Evolutionary conservation across 192 early-diverging fungal species (phyloP).

Genomic region (Dissophora globulifera): DNA sequence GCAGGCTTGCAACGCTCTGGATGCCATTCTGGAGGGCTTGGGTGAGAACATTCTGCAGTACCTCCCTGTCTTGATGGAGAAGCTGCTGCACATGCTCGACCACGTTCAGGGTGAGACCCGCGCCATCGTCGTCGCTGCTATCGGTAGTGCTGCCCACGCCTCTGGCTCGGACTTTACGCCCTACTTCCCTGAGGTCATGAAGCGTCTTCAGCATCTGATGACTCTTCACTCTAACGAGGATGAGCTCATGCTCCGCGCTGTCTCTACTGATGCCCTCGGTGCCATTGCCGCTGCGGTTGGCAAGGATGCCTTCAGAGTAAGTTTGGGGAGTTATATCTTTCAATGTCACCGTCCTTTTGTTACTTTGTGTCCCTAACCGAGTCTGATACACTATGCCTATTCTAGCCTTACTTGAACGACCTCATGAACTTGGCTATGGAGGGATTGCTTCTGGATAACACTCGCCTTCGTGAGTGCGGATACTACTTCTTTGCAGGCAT

Average conservation of each 20-base stretch:
- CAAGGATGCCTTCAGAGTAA: slow-evolving; percentile 74
- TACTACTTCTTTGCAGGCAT: slow-evolving; percentile 89
- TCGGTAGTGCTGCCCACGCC: slow-evolving; percentile 92
- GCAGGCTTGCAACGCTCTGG: slow-evolving; percentile 85
- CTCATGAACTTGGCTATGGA: slow-evolving; percentile 82
- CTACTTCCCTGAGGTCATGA: slow-evolving; percentile 81
- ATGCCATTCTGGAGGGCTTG: slow-evolving; percentile 89
- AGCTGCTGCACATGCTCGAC: slow-evolving; percentile 80
- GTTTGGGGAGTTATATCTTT: no score
- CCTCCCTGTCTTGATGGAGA: slow-evolving; percentile 84
- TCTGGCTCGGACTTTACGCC: slow-evolving; percentile 74
- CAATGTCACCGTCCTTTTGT: no score
- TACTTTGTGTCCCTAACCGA: not conserved
- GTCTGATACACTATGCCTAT: not conserved
- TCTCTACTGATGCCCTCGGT: slow-evolving; percentile 86
- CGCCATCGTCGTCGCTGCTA: slow-evolving; percentile 82
- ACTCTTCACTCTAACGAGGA: slow-evolving; percentile 73
- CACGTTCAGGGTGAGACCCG: slow-evolving; percentile 73
- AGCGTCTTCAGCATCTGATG: slow-evolving; percentile 78
- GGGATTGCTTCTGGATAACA: slow-evolving; percentile 77
- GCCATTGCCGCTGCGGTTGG: slow-evolving; percentile 91
- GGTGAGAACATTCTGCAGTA: slow-evolving; percentile 84
- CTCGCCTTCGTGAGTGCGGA: slow-evolving; percentile 83
- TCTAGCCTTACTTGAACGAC: slow-evolving; percentile 73
- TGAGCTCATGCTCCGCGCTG: slow-evolving; percentile 81